Evolutionary conservation across 352 stramenopile species (phyloP).

Genomic region (Blastocystis sp.): DNA sequence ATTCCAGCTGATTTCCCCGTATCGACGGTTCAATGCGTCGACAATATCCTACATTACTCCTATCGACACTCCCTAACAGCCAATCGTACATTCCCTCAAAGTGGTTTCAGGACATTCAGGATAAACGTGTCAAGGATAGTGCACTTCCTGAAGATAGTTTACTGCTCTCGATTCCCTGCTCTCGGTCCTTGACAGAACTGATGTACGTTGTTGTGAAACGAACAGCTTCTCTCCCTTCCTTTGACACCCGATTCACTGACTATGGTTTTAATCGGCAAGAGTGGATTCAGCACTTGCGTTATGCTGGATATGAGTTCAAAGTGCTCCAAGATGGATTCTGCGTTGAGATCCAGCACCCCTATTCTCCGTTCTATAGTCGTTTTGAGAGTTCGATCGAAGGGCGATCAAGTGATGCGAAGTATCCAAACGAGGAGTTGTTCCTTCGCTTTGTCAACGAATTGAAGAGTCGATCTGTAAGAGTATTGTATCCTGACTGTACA

Average conservation of each 20-base stretch:
- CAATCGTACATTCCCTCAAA: neutral
- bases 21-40: neutral
- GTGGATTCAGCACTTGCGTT: slow-evolving; percentile 25
- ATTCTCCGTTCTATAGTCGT: neutral
- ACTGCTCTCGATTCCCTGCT: neutral
- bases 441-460: neutral
- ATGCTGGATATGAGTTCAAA: slow-evolving; percentile 37
- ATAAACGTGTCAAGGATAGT: neutral
- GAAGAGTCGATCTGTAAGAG: neutral
- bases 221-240: neutral
- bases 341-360: neutral
- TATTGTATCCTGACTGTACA: neutral
- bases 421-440: neutral
- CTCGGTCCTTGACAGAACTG: neutral
- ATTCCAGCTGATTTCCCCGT: neutral
- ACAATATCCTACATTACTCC: neutral
- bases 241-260: slow-evolving; percentile 1
- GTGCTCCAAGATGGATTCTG: slow-evolving; percentile 22
- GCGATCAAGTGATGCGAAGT: neutral
- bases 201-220: neutral
- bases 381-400: neutral
- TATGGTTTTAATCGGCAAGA: slow-evolving; percentile 2
- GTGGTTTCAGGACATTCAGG: neutral
- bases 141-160: neutral
- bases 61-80: neutral